Evolutionary conservation across 148 eudicot species (phyloP).

Genomic region (Vaccinium macrocarpon): DNA sequence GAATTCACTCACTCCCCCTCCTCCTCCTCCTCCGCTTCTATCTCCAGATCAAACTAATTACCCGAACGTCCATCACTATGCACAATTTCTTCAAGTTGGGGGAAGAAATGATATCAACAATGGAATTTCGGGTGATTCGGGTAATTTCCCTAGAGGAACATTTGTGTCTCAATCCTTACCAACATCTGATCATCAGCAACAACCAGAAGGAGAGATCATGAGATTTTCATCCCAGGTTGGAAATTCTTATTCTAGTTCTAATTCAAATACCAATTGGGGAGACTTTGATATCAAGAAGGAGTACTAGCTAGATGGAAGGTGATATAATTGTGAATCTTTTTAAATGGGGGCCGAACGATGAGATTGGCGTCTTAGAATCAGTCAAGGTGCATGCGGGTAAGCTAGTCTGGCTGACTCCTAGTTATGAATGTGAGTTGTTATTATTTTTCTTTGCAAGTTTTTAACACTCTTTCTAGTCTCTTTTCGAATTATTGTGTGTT

Average conservation of each 20-base stretch:
- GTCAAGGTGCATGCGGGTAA: no score
- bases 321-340: not conserved
- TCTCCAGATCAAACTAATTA: not conserved
- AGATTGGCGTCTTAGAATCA: no score
- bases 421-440: not conserved
- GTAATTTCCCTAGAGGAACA: not conserved
- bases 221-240: not conserved
- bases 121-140: not conserved
- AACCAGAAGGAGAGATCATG: not conserved
- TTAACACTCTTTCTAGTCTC: not conserved
- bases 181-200: not conserved
- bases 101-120: not conserved
- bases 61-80: not conserved
- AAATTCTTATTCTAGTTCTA: not conserved
- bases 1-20: not conserved
- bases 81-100: not conserved
- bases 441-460: not conserved
- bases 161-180: slow-evolving; percentile 5
- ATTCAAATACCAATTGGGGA: not conserved
- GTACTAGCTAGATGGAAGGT: not conserved
- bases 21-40: not conserved
- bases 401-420: no score
- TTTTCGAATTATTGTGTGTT: not conserved
- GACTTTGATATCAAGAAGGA: not conserved
- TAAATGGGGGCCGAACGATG: no score